These are phyloP conservation scores for Syzygium jambos DNA, from an alignment of 345 rosid species.

Conservation along the genomic window DNA sequence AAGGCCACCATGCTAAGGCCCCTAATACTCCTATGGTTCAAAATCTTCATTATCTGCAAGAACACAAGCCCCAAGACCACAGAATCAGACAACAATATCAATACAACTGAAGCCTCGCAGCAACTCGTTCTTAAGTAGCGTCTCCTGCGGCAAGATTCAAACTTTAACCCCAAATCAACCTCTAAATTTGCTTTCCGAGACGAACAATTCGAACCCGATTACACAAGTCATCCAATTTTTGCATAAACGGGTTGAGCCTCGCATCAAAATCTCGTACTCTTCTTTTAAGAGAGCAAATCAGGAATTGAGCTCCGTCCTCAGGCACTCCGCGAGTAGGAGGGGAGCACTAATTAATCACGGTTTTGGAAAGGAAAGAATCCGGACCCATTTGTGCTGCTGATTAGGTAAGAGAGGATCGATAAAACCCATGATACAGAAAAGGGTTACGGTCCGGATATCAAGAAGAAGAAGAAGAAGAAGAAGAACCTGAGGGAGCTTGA, in stretches of 20 bases:
- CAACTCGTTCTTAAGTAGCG: neutral
- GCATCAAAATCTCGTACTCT: neutral
- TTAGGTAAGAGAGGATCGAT: neutral
- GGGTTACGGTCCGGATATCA: neutral
- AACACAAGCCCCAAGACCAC: neutral
- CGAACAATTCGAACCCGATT: neutral
- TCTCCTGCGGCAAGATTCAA: neutral
- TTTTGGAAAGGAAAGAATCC: neutral
- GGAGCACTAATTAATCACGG: neutral
- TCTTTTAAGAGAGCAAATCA: neutral
- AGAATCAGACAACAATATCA: neutral
- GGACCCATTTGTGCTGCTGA: neutral
- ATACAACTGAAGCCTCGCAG: neutral
- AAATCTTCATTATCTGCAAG: constrained; percentile 69
- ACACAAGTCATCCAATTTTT: neutral
- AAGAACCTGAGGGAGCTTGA: constrained; percentile 83
- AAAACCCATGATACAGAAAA: neutral
- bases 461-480: neutral
- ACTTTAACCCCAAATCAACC: neutral
- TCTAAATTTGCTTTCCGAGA: neutral
- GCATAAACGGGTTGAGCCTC: neutral
- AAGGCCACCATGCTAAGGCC: constrained; percentile 75
- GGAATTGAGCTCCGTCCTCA: neutral
- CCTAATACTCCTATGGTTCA: constrained; percentile 68
- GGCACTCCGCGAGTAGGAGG: neutral